Conservation (phyloP, 2,329 filamentous ascomycete genomes). For the Penicillium sp. region DNA sequence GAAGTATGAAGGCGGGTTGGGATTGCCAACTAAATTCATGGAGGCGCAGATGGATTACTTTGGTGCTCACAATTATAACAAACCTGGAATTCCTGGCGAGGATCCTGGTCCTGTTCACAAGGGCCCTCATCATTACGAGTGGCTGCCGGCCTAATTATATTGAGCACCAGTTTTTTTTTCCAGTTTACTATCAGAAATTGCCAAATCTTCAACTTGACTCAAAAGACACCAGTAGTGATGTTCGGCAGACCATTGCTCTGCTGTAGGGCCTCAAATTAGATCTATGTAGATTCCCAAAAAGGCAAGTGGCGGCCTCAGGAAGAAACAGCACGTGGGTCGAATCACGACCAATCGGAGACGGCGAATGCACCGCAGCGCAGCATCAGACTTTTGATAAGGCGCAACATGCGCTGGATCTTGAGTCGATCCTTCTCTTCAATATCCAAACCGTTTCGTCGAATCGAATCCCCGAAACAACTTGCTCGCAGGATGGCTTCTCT, state of each 20-base stretch:
- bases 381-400: conserved; percentile 23
- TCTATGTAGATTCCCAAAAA: conserved; percentile 6
- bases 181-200: background rate
- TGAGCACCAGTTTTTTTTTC: background rate
- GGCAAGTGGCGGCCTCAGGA: conserved; percentile 24
- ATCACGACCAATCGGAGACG: conserved; percentile 24
- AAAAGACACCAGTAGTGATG: background rate
- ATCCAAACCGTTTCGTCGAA: conserved; percentile 30
- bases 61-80: conserved; percentile 66
- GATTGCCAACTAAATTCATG: conserved; percentile 68
- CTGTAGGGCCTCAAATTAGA: background rate
- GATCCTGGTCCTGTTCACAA: conserved; percentile 54
- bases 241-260: background rate
- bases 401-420: conserved; percentile 17
- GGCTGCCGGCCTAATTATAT: conserved; percentile 49
- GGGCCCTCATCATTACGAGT: conserved; percentile 65
- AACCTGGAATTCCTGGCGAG: conserved; percentile 52
- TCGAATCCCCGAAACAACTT: conserved; percentile 37
- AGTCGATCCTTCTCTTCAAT: conserved; percentile 25
- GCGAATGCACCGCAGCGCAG: conserved; percentile 2
- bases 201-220: background rate
- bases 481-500: conserved; percentile 53
- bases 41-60: conserved; percentile 73
- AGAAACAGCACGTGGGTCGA: conserved; percentile 25
- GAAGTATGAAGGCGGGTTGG: conserved; percentile 62